Evolutionary conservation across 495 filamentous ascomycete species (phyloP).

Genomic region (Rusavskia elegans): DNA sequence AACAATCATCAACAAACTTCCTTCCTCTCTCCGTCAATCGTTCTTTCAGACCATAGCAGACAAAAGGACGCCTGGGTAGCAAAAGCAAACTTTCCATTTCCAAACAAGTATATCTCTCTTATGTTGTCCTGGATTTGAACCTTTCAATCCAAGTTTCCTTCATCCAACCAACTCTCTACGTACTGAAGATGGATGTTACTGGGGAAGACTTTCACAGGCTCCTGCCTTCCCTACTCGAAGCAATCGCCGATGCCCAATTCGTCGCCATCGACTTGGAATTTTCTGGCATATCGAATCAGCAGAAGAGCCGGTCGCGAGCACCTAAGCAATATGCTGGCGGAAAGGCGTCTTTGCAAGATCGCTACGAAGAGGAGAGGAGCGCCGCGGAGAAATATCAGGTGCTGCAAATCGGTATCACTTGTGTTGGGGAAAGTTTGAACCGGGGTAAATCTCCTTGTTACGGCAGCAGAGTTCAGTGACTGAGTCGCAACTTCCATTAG

Average conservation of each 20-base stretch:
- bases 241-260: constrained; percentile 45
- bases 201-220: constrained; percentile 32
- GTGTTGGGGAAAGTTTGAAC: constrained; percentile 36
- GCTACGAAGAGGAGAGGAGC: constrained; percentile 47
- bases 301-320: constrained; percentile 8
- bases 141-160: not conserved
- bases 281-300: constrained; percentile 42
- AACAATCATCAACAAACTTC: not conserved
- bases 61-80: not conserved
- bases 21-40: not conserved
- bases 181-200: constrained; percentile 48
- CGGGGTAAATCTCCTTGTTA: constrained; percentile 18
- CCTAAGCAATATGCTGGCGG: constrained; percentile 6
- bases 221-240: constrained; percentile 41
- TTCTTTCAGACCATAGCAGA: not conserved
- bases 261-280: constrained; percentile 66
- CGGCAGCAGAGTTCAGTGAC: constrained; percentile 1
- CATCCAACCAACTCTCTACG: not conserved
- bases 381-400: constrained; percentile 58
- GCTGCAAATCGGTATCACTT: constrained; percentile 62
- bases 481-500: constrained; percentile 15
- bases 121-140: not conserved
- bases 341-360: constrained; percentile 37
- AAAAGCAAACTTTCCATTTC: not conserved
- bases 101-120: not conserved